Conservation (phyloP, 805 yeast genomes). For the Lachancea fermentati region DNA sequence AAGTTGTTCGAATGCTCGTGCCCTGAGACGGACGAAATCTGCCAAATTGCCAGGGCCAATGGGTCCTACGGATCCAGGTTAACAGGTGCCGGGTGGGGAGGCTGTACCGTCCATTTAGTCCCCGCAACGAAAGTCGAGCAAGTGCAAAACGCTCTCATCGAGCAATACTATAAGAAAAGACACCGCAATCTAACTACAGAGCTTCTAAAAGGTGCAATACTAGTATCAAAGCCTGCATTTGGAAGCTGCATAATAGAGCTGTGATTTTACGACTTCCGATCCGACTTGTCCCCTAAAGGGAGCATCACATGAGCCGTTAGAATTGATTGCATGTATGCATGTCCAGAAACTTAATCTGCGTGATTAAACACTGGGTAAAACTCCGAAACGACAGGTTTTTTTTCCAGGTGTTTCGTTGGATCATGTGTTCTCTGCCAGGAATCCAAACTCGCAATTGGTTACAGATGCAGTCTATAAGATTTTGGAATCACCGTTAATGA, state of each 20-base stretch:
- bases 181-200: constrained; percentile 44
- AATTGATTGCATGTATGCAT: too few species aligned
- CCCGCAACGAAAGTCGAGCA: constrained; percentile 26
- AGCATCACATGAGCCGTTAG: too few species aligned
- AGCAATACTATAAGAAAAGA: constrained; percentile 45
- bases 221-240: constrained; percentile 49
- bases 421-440: too few species aligned
- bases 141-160: constrained; percentile 41
- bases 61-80: constrained; percentile 64
- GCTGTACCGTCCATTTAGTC: constrained; percentile 63
- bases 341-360: too few species aligned
- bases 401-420: too few species aligned
- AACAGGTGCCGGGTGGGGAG: constrained; percentile 83
- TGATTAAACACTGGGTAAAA: too few species aligned
- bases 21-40: constrained; percentile 47
- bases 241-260: constrained; percentile 39
- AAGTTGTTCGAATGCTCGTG: constrained; percentile 49
- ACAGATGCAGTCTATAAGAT: too few species aligned
- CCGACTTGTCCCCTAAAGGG: neutral
- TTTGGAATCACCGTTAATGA: too few species aligned
- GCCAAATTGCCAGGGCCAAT: constrained; percentile 45
- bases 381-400: too few species aligned
- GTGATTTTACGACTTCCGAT: constrained; percentile 8
- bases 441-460: too few species aligned
- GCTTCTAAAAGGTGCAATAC: constrained; percentile 45